phyloP scores from a whole-genome alignment of 2,329 filamentous ascomycete genomes.

The Diaporthe citri region DNA sequence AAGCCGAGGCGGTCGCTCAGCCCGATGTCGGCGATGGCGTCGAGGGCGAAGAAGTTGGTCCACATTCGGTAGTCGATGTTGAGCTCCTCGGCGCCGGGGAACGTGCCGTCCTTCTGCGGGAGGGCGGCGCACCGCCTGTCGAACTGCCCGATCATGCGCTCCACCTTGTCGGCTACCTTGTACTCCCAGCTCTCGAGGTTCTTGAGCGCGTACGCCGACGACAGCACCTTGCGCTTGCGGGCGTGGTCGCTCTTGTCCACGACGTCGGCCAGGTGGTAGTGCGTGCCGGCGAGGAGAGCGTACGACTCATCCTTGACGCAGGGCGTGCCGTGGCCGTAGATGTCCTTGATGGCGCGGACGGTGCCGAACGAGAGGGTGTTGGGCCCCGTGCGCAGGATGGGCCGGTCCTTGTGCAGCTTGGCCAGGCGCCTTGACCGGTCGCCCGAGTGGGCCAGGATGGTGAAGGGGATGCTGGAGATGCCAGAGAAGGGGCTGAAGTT shows the following conservation, averaged over 20 bases:
- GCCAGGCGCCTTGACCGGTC: constrained; percentile 57
- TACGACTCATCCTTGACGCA: constrained; percentile 65
- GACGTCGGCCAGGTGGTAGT: constrained; percentile 66
- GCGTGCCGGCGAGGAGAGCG: constrained; percentile 57
- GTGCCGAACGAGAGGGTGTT: constrained; percentile 58
- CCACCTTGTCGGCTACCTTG: constrained; percentile 65
- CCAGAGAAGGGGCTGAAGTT: constrained; percentile 58
- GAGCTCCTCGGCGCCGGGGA: constrained; percentile 4
- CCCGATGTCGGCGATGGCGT: constrained; percentile 69
- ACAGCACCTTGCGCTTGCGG: constrained; percentile 63
- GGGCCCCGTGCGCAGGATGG: constrained; percentile 60
- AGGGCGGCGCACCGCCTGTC: constrained; percentile 57
- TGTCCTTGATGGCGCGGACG: constrained; percentile 60
- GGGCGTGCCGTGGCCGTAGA: constrained; percentile 63
- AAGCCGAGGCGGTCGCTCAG: constrained; percentile 64
- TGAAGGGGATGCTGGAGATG: constrained; percentile 60
- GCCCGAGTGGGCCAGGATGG: constrained; percentile 57
- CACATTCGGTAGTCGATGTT: constrained; percentile 61
- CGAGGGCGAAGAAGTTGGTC: constrained; percentile 68
- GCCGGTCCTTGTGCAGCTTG: constrained; percentile 59
- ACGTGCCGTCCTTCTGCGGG: constrained; percentile 38
- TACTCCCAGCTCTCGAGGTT: constrained; percentile 67
- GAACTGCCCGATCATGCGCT: constrained; percentile 57
- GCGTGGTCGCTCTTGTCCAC: constrained; percentile 64
- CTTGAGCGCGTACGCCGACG: constrained; percentile 64